phyloP scores from a whole-genome alignment of 1,139 yeast species.

The Taiozyma sp. region DNA sequence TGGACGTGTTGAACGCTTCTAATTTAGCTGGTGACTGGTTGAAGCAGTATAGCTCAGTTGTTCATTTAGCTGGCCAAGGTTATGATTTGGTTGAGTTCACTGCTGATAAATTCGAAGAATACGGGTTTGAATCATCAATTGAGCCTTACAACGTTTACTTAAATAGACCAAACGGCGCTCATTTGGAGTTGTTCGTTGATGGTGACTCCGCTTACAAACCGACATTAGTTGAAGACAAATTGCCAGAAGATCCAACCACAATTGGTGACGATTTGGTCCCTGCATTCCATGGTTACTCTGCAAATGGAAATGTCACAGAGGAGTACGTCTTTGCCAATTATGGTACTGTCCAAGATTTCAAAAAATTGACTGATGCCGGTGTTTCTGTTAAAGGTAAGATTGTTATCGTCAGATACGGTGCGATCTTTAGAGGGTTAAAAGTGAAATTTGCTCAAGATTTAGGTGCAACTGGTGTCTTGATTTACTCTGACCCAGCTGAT shows the following conservation, averaged over 20 bases:
- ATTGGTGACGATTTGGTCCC: conserved; percentile 45
- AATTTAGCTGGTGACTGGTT: conserved; percentile 52
- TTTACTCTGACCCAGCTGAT: conserved; percentile 65
- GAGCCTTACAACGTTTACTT: conserved; percentile 57
- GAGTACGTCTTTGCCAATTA: conserved; percentile 54
- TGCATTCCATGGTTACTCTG: conserved; percentile 67
- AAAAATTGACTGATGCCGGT: conserved; percentile 35
- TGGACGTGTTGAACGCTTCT: conserved; percentile 34
- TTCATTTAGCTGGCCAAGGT: conserved; percentile 73
- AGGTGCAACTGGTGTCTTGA: conserved; percentile 55
- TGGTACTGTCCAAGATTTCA: conserved; percentile 53
- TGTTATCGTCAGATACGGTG: conserved; percentile 56
- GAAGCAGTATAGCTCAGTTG: conserved; percentile 48
- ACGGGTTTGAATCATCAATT: conserved; percentile 47
- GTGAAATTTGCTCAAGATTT: conserved; percentile 61
- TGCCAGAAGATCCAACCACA: conserved; percentile 68
- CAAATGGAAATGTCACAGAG: conserved; percentile 59
- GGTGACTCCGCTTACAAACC: conserved; percentile 49
- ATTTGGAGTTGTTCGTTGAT: conserved; percentile 37
- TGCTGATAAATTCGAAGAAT: conserved; percentile 51
- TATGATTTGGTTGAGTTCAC: conserved; percentile 63
- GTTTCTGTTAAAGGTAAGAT: conserved; percentile 47
- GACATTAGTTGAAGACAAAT: conserved; percentile 61
- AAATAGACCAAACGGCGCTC: conserved; percentile 55
- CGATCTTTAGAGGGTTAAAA: conserved; percentile 58